Evolutionary conservation across 768 basidiomycete species (phyloP).

Genomic region (Neoboletus brunneissimus): DNA sequence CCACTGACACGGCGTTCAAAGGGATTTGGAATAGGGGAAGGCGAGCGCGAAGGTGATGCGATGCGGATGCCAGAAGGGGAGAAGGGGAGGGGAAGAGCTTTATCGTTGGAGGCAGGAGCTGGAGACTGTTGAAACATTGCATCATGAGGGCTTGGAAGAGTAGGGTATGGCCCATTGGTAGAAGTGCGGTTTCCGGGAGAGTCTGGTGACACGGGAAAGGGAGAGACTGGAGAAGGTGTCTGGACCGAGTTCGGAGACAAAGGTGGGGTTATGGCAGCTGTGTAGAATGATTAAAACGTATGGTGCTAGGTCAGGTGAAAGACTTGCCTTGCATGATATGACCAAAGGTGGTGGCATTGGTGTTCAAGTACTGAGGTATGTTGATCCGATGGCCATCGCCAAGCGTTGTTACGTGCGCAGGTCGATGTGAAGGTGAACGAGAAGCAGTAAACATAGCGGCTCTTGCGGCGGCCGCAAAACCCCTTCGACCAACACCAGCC

Average conservation of each 20-base stretch:
- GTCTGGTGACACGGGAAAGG: constrained; percentile 25
- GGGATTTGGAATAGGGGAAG: constrained; percentile 77
- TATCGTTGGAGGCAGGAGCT: constrained; percentile 12
- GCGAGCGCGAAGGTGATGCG: constrained; percentile 30
- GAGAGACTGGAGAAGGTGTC: constrained; percentile 35
- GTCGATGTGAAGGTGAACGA: constrained; percentile 12
- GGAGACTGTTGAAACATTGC: constrained; percentile 4
- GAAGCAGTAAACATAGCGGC: constrained; percentile 48
- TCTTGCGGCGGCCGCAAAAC: constrained; percentile 72
- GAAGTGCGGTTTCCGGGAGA: constrained; percentile 15
- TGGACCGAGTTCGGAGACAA: constrained; percentile 34
- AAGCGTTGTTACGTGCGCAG: not conserved
- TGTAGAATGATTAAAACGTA: constrained; percentile 10
- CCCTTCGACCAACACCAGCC: constrained; percentile 88
- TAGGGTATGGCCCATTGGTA: constrained; percentile 14
- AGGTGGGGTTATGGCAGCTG: constrained; percentile 33
- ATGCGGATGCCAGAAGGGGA: constrained; percentile 26
- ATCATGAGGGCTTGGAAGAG: constrained; percentile 23
- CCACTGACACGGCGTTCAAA: constrained; percentile 88
- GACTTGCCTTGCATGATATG: constrained; percentile 32
- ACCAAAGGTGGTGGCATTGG: constrained; percentile 35
- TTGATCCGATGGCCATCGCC: constrained; percentile 30
- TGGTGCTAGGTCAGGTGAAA: not conserved
- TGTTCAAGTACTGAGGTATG: constrained; percentile 46
- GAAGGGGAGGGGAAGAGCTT: constrained; percentile 16